Evolutionary conservation across 768 basidiomycete genomes (phyloP).

Genomic region (Calocybe cyanea): DNA sequence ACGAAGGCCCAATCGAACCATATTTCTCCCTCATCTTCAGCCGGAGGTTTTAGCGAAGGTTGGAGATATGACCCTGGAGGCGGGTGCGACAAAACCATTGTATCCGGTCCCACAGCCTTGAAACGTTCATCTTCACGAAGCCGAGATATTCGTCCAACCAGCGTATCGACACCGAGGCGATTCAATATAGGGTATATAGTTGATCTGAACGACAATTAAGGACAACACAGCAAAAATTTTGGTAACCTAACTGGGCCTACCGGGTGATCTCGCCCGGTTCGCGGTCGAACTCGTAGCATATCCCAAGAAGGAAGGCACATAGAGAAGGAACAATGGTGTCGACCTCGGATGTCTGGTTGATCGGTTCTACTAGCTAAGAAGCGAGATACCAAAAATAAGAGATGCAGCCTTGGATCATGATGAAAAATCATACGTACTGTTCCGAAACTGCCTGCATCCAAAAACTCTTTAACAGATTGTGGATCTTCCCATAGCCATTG

Average conservation of each 20-base stretch:
- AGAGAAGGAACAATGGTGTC: slow-evolving; percentile 88
- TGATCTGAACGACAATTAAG: slow-evolving; percentile 40
- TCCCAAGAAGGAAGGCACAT: slow-evolving; percentile 86
- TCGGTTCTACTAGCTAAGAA: slow-evolving; percentile 81
- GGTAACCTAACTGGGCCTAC: slow-evolving; percentile 35
- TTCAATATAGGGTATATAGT: slow-evolving; percentile 89
- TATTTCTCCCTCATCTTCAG: slow-evolving; percentile 71
- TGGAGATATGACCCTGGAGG: slow-evolving; percentile 27
- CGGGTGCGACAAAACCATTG: slow-evolving; percentile 61
- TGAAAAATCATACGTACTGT: slow-evolving; percentile 61
- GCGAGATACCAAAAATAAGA: neutral
- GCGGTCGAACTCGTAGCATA: slow-evolving; percentile 95
- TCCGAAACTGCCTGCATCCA: slow-evolving; percentile 86
- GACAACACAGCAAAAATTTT: neutral
- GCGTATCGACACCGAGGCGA: slow-evolving; percentile 85
- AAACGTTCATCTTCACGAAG: slow-evolving; percentile 92
- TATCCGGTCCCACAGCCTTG: slow-evolving; percentile 84
- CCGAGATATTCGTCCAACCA: slow-evolving; percentile 81
- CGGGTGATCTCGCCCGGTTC: slow-evolving; percentile 96
- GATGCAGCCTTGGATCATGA: neutral
- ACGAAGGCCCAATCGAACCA: slow-evolving; percentile 99
- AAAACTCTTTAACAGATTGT: slow-evolving; percentile 79
- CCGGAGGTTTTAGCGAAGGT: slow-evolving; percentile 31
- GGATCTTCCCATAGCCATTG: slow-evolving; percentile 99
- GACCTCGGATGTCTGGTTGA: slow-evolving; percentile 84